phyloP scores from a whole-genome alignment of 2,329 filamentous ascomycete species.

The Ambrosiella cleistominuta region DNA sequence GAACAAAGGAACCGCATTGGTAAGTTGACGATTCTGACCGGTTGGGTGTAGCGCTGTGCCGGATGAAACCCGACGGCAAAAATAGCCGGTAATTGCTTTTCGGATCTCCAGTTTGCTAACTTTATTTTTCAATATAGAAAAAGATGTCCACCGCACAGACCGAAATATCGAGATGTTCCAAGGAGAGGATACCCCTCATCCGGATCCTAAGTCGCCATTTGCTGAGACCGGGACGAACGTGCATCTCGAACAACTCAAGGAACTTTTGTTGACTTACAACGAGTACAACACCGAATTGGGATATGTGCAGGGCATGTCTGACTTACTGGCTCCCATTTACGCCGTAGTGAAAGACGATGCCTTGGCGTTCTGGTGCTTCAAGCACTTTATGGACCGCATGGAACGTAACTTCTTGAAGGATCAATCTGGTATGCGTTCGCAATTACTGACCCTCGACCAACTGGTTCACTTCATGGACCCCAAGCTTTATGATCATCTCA shows the following conservation, averaged over 20 bases:
- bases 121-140: conserved; percentile 44
- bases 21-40: conserved; percentile 29
- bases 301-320: conserved; percentile 98
- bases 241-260: conserved; percentile 96
- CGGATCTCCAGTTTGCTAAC: background rate
- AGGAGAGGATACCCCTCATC: conserved; percentile 90
- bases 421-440: conserved; percentile 87
- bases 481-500: conserved; percentile 75
- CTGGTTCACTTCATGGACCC: conserved; percentile 95
- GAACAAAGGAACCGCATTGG: conserved; percentile 88
- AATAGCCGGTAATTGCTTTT: background rate
- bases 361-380: conserved; percentile 90
- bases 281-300: conserved; percentile 92
- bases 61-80: background rate
- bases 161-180: conserved; percentile 88
- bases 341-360: conserved; percentile 96
- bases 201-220: conserved; percentile 89
- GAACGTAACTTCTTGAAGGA: conserved; percentile 92
- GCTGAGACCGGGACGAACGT: conserved; percentile 87
- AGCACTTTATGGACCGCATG: conserved; percentile 94
- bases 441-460: conserved; percentile 80
- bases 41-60: background rate
- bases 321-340: conserved; percentile 87
- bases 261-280: conserved; percentile 96
- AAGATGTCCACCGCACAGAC: conserved; percentile 95